Evolutionary conservation across 306 rosid genomes (phyloP).

Genomic region (Ormosia semicastrata): DNA sequence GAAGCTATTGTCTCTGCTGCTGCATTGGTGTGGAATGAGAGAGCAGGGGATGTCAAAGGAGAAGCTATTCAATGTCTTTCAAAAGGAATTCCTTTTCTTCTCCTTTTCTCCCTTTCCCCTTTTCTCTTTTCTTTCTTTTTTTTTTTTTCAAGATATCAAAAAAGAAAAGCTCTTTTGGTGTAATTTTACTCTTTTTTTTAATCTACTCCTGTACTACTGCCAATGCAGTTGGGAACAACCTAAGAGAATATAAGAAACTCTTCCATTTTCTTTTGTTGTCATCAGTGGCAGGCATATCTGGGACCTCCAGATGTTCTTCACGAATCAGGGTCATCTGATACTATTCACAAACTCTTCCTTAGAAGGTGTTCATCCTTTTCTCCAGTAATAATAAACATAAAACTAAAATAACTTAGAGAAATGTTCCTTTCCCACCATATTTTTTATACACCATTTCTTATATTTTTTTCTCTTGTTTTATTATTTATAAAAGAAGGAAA

Average conservation of each 20-base stretch:
- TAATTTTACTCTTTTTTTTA: slow-evolving; percentile 2
- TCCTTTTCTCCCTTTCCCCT: background rate
- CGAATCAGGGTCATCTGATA: background rate
- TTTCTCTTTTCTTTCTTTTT: background rate
- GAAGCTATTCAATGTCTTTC: slow-evolving; percentile 35
- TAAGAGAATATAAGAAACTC: slow-evolving; percentile 30
- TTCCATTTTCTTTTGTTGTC: slow-evolving; percentile 31
- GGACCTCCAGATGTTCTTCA: slow-evolving; percentile 27
- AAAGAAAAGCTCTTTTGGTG: slow-evolving; percentile 10
- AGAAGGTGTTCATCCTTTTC: background rate
- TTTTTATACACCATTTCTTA: too few relatives aligned
- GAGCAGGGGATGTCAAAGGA: slow-evolving; percentile 40
- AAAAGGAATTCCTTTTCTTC: slow-evolving; percentile 23
- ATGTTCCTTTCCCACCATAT: too few relatives aligned
- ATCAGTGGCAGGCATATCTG: slow-evolving; percentile 24
- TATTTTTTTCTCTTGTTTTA: too few relatives aligned
- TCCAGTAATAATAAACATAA: background rate
- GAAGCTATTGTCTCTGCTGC: slow-evolving; percentile 23
- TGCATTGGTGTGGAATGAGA: slow-evolving; percentile 32
- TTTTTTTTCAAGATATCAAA: background rate
- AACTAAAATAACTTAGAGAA: too few relatives aligned
- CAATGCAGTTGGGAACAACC: slow-evolving; percentile 67
- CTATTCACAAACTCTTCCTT: slow-evolving; percentile 18
- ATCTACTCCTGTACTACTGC: slow-evolving; percentile 37
- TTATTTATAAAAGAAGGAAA: too few relatives aligned